Evolutionary conservation across 306 rosid species (phyloP).

Genomic region (Elaeagnus macrophylla): DNA sequence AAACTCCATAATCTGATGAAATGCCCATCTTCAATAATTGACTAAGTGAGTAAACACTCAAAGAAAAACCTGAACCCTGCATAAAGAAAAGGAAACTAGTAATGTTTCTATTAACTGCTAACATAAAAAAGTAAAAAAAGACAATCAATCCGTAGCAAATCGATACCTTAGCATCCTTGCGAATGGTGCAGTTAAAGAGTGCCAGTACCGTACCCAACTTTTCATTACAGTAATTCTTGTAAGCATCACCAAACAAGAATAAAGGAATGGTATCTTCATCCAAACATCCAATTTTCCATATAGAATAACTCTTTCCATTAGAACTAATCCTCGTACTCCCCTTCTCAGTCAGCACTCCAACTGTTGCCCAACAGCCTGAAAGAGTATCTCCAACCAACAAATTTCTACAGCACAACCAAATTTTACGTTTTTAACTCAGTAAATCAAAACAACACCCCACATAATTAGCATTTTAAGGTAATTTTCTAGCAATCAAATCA

Average conservation of each 20-base stretch:
- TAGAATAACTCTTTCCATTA: slow-evolving; percentile 56
- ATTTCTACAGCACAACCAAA: slow-evolving; percentile 38
- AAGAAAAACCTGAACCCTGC: slow-evolving; percentile 80
- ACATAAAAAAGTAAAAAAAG: background rate
- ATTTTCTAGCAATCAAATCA: background rate
- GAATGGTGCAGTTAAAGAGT: slow-evolving; percentile 52
- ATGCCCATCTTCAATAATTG: slow-evolving; percentile 76
- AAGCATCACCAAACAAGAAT: slow-evolving; percentile 89
- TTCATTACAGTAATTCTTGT: slow-evolving; percentile 48
- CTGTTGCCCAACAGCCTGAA: slow-evolving; percentile 81
- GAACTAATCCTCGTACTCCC: slow-evolving; percentile 58
- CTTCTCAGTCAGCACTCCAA: slow-evolving; percentile 78
- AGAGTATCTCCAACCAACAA: slow-evolving; percentile 60
- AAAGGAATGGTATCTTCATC: slow-evolving; percentile 59
- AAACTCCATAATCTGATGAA: slow-evolving; percentile 83
- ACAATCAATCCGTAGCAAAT: background rate
- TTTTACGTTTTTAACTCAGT: background rate
- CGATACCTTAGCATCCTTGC: slow-evolving; percentile 69
- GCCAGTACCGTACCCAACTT: slow-evolving; percentile 60
- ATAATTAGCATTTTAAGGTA: background rate
- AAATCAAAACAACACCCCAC: background rate
- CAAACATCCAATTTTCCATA: slow-evolving; percentile 71
- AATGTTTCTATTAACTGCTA: background rate
- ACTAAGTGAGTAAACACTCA: slow-evolving; percentile 53
- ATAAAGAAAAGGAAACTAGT: slow-evolving; percentile 9